Evolutionary conservation across 2,329 filamentous ascomycete species (phyloP).

Genomic region (Aspergillus ustus): DNA sequence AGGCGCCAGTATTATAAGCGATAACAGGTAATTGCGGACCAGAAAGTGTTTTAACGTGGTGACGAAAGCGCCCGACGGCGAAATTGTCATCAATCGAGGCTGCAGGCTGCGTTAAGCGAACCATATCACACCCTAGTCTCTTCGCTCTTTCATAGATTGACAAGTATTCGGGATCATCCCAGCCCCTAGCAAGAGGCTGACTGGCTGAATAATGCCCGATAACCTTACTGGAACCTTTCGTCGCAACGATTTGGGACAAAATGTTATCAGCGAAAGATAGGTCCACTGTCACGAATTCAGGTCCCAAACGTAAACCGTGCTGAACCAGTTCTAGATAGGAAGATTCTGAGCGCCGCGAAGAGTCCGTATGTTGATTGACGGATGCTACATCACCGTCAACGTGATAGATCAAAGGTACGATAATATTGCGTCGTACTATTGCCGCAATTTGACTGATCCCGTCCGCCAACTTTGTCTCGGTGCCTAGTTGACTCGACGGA

Average conservation of each 20-base stretch:
- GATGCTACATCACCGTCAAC: slow-evolving; percentile 42
- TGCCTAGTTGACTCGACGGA: slow-evolving; percentile 34
- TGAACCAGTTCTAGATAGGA: slow-evolving; percentile 62
- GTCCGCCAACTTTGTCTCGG: slow-evolving; percentile 46
- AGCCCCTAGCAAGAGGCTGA: slow-evolving; percentile 52
- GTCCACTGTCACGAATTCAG: slow-evolving; percentile 68
- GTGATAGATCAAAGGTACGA: slow-evolving; percentile 63
- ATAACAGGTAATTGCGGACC: slow-evolving; percentile 59
- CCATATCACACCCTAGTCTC: slow-evolving; percentile 63
- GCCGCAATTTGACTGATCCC: slow-evolving; percentile 64
- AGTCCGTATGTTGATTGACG: slow-evolving; percentile 31
- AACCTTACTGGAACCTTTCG: slow-evolving; percentile 62
- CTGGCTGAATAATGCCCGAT: slow-evolving; percentile 61
- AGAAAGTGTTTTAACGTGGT: slow-evolving; percentile 51
- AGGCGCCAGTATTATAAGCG: slow-evolving; percentile 66
- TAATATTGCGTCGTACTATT: slow-evolving; percentile 65
- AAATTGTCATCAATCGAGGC: slow-evolving; percentile 65
- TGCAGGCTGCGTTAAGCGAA: slow-evolving; percentile 64
- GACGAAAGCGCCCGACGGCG: slow-evolving; percentile 61
- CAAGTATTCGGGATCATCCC: slow-evolving; percentile 62
- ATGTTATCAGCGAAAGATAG: slow-evolving; percentile 59
- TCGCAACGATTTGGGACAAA: slow-evolving; percentile 56
- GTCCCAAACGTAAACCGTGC: slow-evolving; percentile 65
- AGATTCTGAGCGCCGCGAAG: slow-evolving; percentile 31
- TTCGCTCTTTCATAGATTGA: slow-evolving; percentile 63